Evolutionary conservation across 208 protist genomes (phyloP), one percentile per base, ranked within the genome.

Genomic region (Trypanosomatidae sp.): DNA sequence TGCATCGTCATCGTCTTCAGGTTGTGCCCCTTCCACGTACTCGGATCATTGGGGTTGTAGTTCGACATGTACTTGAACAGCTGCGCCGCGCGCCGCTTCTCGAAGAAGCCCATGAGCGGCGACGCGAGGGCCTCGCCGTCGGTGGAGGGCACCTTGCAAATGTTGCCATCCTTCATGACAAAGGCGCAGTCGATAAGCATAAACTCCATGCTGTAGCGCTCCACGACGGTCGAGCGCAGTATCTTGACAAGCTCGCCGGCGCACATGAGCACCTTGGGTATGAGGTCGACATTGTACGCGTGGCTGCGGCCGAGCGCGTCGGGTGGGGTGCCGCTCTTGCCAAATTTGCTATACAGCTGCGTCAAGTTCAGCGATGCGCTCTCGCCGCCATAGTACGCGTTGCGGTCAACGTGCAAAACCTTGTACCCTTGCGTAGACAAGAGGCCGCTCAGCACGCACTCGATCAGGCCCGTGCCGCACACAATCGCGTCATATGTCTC

Each of bases 241-340:
- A 98, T 98, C 55, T 98, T 97, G 5, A 99, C 95, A 0, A 99
- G 67, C 53, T 84, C 74, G 56, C 96, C 97, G 22, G 76, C 85
- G 33, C 95, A 91, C 85, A 99, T 97, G 49, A 99, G 91, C 54
- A 99, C 98, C 61, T 99, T 99, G 20, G 98, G 98, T 33, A 99
- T 96, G 27, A 99, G 69, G 73, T 99, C 98, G 13, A 99, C 80
- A 56, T 97, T 98, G 76, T 98, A 99, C 20, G 99, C 87, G 55
- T 98, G 76, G 41, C 70, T 85, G 28, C 58, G 55, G 32, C 97
- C 97, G 24, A 99, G 66, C 20, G 46, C 50, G 2, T 41, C 61
- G 13, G 83, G 74, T 16, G 80, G 78, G 5, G 72, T 57, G 22
- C 61, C 74, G 53, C 88, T 94, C 56, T 77, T 68, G n/a, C n/a